Conservation (phyloP, 345 rosid genomes). For the Noccaea caerulescens region DNA sequence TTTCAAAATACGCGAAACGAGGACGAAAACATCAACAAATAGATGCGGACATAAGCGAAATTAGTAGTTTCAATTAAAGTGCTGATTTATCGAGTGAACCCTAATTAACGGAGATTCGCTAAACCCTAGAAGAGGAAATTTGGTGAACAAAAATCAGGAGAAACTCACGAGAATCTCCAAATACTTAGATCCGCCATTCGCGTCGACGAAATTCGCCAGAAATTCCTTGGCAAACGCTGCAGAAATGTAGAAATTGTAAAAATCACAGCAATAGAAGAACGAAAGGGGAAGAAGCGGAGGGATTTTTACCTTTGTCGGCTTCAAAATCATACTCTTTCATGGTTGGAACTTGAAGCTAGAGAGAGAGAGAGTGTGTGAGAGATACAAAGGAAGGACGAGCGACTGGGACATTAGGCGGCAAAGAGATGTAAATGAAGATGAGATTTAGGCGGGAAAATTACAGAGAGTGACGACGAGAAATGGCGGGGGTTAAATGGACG, state of each 20-base stretch:
- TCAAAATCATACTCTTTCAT: constrained; percentile 68
- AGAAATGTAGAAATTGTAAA: neutral
- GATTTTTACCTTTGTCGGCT: constrained; percentile 63
- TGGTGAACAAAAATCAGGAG: neutral
- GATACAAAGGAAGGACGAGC: neutral
- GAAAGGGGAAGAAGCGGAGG: neutral
- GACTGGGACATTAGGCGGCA: constrained; percentile 33
- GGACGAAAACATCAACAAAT: neutral
- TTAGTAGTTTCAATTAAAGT: constrained; percentile 1
- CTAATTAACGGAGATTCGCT: constrained; percentile 22
- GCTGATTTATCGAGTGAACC: constrained; percentile 24
- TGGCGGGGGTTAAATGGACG: constrained; percentile 27
- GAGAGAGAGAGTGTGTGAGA: neutral
- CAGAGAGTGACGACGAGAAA: neutral
- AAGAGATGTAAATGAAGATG: constrained; percentile 24
- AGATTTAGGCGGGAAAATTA: constrained; percentile 58
- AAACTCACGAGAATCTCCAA: constrained; percentile 77
- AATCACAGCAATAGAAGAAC: neutral
- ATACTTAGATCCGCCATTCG: constrained; percentile 77
- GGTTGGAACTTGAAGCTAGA: constrained; percentile 24
- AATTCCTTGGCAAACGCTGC: constrained; percentile 81
- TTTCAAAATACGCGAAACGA: neutral
- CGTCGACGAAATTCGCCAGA: constrained; percentile 68
- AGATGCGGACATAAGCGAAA: neutral
- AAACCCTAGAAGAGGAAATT: constrained; percentile 21